Conservation (phyloP, 441 rosid genomes). For the Mallotus japonicus region DNA sequence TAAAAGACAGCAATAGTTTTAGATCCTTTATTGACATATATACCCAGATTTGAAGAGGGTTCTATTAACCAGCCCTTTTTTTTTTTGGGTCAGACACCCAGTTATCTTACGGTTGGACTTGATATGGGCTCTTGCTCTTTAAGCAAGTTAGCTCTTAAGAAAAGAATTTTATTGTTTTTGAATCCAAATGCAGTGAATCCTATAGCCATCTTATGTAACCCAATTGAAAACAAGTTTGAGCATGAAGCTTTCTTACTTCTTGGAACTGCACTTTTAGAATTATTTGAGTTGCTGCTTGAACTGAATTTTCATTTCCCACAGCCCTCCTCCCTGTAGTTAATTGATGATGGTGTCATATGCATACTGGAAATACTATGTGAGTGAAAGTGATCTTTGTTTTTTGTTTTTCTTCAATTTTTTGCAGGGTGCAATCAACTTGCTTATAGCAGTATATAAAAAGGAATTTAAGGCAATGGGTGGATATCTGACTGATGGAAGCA, state of each 20-base stretch:
- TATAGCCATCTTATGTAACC: background rate
- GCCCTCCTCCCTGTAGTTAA: background rate
- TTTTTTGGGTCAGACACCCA: too few species aligned
- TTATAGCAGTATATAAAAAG: constrained; percentile 84
- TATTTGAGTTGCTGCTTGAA: background rate
- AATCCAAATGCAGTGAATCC: background rate
- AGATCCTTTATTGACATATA: background rate
- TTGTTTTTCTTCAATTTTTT: constrained; percentile 22
- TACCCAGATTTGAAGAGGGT: background rate
- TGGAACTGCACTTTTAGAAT: background rate
- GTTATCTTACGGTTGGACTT: background rate
- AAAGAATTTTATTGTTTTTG: background rate
- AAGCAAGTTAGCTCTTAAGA: background rate
- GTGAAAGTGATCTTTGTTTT: background rate
- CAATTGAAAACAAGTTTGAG: background rate
- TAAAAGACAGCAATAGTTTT: background rate
- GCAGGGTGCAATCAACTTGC: constrained; percentile 94
- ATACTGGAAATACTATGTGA: background rate
- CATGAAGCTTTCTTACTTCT: background rate
- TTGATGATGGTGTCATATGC: background rate
- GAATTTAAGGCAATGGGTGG: constrained; percentile 60
- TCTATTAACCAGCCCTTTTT: background rate
- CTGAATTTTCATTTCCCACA: background rate
- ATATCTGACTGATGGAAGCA: constrained; percentile 75
- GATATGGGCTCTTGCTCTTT: background rate